Percentiles rank a stretch among this genome's conserved stretches.
Evolutionary conservation across 768 basidiomycete species (phyloP).

Genomic region (Hypholoma fasciculare): DNA sequence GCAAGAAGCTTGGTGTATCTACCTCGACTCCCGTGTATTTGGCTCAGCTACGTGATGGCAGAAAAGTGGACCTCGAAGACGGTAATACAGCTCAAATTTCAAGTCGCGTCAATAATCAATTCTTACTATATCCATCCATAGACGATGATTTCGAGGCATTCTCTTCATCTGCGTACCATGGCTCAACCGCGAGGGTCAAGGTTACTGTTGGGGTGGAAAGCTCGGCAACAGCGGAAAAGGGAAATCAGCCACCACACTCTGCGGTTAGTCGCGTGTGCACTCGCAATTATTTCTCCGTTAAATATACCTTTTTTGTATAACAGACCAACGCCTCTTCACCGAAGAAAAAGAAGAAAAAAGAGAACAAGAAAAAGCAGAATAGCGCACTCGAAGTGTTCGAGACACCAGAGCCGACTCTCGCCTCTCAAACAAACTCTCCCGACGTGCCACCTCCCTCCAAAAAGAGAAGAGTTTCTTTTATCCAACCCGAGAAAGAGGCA

Average conservation of each 20-base stretch:
- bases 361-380: constrained; percentile 21
- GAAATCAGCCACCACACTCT: neutral
- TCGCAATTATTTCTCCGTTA: neutral
- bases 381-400: neutral
- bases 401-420: neutral
- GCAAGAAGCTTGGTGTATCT: constrained; percentile 59
- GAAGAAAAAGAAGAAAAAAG: constrained; percentile 8
- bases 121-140: constrained; percentile 25
- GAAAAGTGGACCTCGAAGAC: constrained; percentile 71
- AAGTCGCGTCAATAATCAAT: neutral
- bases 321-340: neutral
- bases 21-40: constrained; percentile 34
- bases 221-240: neutral
- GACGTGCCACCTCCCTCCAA: constrained; percentile 10
- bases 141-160: constrained; percentile 85
- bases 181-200: constrained; percentile 34
- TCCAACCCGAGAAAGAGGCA: constrained; percentile 3
- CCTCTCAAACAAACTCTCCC: neutral
- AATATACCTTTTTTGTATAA: neutral
- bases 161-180: constrained; percentile 40
- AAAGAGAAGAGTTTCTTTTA: constrained; percentile 22
- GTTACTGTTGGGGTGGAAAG: constrained; percentile 32
- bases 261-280: constrained; percentile 1
- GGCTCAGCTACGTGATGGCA: constrained; percentile 54
- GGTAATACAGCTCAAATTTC: constrained; percentile 39